Percentiles rank a stretch among this genome's conserved stretches.
Conservation (phyloP, 805 yeast genomes). For the Ogataea methanolica region DNA sequence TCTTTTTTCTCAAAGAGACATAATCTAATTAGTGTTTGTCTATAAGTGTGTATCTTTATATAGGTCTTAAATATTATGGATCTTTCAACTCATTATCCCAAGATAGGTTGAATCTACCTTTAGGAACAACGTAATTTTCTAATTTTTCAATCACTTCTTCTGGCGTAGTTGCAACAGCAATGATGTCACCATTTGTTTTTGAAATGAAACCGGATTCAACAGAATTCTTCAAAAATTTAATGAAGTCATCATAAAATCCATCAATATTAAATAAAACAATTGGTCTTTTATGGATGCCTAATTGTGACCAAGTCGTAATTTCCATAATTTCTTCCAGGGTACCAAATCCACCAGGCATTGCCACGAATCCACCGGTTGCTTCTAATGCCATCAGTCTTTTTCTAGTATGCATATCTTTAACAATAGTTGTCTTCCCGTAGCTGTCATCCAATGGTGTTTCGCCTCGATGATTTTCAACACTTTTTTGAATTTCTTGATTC, state of each 20-base stretch:
- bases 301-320: slow-evolving; percentile 84
- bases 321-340: slow-evolving; percentile 87
- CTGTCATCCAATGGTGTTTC: slow-evolving; percentile 55
- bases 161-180: slow-evolving; percentile 61
- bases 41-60: not conserved
- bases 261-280: slow-evolving; percentile 69
- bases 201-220: slow-evolving; percentile 65
- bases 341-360: slow-evolving; percentile 90
- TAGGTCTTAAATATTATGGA: not conserved
- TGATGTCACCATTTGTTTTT: slow-evolving; percentile 57
- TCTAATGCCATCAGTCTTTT: slow-evolving; percentile 81
- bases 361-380: slow-evolving; percentile 74
- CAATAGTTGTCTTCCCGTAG: slow-evolving; percentile 79
- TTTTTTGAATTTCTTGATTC: slow-evolving; percentile 43
- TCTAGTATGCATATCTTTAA: slow-evolving; percentile 84
- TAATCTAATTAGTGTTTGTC: not conserved
- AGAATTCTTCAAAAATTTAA: slow-evolving; percentile 55
- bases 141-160: slow-evolving; percentile 66
- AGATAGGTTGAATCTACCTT: slow-evolving; percentile 67
- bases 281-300: slow-evolving; percentile 80
- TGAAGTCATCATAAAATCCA: slow-evolving; percentile 72
- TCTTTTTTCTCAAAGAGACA: not conserved
- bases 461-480: slow-evolving; percentile 60
- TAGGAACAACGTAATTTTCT: slow-evolving; percentile 57
- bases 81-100: slow-evolving; percentile 42